These are phyloP conservation scores for Cladosporium cucumerinum DNA, from an alignment of 2,329 filamentous ascomycete genomes.

Conservation along the genomic window DNA sequence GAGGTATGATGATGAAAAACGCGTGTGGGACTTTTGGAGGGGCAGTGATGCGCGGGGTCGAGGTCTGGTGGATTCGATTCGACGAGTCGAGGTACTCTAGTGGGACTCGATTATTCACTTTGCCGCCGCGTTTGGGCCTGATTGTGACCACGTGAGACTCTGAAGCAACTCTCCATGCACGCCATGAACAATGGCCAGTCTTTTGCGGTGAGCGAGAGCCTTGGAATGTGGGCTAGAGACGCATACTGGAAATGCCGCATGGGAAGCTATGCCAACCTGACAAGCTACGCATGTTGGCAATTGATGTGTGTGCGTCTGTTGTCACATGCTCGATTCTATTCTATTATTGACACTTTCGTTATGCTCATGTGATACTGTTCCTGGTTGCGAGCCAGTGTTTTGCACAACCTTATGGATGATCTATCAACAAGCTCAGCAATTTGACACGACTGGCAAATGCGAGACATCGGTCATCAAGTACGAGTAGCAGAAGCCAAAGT, in stretches of 20 bases:
- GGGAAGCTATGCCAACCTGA: neutral
- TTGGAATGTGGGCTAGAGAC: neutral
- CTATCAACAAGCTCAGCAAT: neutral
- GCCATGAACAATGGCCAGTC: neutral
- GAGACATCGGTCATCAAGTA: neutral
- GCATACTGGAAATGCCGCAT: neutral
- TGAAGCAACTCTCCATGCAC: neutral
- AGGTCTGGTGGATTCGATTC: neutral
- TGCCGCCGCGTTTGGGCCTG: constrained; percentile 1
- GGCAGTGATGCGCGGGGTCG: constrained; percentile 5
- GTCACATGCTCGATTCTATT: neutral
- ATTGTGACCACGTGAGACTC: neutral
- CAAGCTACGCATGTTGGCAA: neutral
- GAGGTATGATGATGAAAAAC: constrained; percentile 3
- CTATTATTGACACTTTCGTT: neutral
- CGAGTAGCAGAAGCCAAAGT: neutral
- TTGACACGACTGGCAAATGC: neutral
- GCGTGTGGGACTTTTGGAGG: constrained; percentile 8
- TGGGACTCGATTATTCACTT: neutral
- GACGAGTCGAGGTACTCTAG: neutral
- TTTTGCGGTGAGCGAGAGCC: neutral
- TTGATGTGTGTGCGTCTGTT: neutral
- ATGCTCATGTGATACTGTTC: neutral
- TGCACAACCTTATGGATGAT: neutral
- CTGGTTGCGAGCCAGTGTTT: neutral